A percentile compares a stretch with the other conserved stretches of the same genome.
Conservation (phyloP, 805 yeast species). For the Candida germanica region DNA sequence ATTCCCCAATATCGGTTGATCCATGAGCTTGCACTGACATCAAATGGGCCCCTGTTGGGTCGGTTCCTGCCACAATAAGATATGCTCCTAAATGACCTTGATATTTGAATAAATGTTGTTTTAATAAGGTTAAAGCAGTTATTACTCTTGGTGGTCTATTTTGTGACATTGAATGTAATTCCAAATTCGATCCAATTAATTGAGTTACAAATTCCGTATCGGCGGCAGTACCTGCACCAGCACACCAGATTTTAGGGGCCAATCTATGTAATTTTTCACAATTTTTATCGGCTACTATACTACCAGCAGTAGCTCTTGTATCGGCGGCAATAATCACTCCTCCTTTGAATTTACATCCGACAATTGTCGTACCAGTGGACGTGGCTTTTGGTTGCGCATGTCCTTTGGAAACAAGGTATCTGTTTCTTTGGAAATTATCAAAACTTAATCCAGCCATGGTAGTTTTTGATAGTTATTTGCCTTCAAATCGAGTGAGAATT, state of each 20-base stretch:
- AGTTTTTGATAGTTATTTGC: constrained; percentile 2
- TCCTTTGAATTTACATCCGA: constrained; percentile 87
- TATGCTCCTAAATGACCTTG: constrained; percentile 98
- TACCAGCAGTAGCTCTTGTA: constrained; percentile 96
- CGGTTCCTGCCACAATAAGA: constrained; percentile 95
- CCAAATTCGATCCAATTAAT: constrained; percentile 84
- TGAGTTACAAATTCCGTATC: constrained; percentile 98
- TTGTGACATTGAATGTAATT: constrained; percentile 80
- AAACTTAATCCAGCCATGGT: constrained; percentile 86
- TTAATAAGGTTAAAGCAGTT: constrained; percentile 86
- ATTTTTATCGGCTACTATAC: constrained; percentile 96
- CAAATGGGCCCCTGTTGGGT: constrained; percentile 93
- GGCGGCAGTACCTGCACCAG: constrained; percentile 99
- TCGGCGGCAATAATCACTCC: constrained; percentile 99
- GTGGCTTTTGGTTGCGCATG: constrained; percentile 82
- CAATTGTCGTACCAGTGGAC: constrained; percentile 99
- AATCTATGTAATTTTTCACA: constrained; percentile 92
- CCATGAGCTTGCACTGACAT: constrained; percentile 97
- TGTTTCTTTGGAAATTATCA: constrained; percentile 91
- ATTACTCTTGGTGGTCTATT: constrained; percentile 90
- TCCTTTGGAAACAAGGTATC: constrained; percentile 67
- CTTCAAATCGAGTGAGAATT: constrained; percentile 3
- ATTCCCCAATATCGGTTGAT: constrained; percentile 92
- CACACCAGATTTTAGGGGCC: constrained; percentile 95
- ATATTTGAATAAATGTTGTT: constrained; percentile 93